A percentile compares a stretch with the other conserved stretches of the same genome.
These are phyloP conservation scores for Kregervanrija fluxuum DNA, from an alignment of 805 yeast genomes.

Conservation along the genomic window DNA sequence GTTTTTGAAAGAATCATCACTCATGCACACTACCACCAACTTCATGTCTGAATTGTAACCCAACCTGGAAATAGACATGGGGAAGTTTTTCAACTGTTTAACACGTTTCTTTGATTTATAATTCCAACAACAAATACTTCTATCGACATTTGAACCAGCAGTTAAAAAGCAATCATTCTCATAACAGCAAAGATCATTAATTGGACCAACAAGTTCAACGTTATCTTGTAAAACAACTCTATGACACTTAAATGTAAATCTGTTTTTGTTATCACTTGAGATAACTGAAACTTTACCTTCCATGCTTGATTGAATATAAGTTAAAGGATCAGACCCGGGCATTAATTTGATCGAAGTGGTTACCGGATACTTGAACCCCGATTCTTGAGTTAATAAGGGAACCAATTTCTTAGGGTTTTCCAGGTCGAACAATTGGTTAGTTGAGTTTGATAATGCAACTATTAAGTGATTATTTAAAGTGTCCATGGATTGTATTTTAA, in stretches of 20 bases:
- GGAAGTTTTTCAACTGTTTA: conserved; percentile 19
- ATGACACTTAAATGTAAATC: conserved; percentile 82
- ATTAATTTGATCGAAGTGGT: conserved; percentile 48
- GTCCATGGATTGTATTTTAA: conserved; percentile 59
- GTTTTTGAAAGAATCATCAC: conserved; percentile 37
- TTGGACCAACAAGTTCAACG: conserved; percentile 19
- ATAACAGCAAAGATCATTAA: conserved; percentile 15
- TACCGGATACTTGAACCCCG: conserved; percentile 57
- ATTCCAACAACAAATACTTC: conserved; percentile 28
- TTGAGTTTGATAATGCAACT: conserved; percentile 45
- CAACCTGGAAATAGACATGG: conserved; percentile 13
- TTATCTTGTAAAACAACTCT: conserved; percentile 29
- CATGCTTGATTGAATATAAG: conserved; percentile 59
- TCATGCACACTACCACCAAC: conserved; percentile 31
- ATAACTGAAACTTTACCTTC: conserved; percentile 81
- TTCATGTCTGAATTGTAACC: conserved; percentile 9
- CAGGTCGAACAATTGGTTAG: conserved; percentile 48
- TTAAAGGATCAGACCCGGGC: conserved; percentile 23
- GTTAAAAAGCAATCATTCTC: conserved; percentile 17
- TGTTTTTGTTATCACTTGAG: conserved; percentile 25
- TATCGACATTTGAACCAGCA: conserved; percentile 22
- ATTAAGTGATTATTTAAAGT: conserved; percentile 31
- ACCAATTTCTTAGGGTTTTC: conserved; percentile 29
- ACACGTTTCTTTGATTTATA: conserved; percentile 21
- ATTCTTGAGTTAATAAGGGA: conserved; percentile 48